phyloP scores from a whole-genome alignment of 1,139 yeast species.

The Diutina scorzettiae region DNA sequence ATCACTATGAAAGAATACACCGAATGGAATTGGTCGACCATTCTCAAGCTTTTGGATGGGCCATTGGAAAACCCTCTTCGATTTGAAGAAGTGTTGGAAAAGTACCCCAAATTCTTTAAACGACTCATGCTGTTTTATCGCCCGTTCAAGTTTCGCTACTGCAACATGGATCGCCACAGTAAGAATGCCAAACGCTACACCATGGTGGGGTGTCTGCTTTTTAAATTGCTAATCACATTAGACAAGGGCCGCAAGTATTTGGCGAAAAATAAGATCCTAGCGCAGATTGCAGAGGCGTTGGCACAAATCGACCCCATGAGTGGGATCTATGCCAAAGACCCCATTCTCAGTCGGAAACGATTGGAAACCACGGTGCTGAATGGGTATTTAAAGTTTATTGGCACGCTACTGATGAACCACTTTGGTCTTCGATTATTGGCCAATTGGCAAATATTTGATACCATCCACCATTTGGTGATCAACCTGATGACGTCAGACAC shows the following conservation, averaged over 20 bases:
- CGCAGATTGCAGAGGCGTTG: constrained; percentile 79
- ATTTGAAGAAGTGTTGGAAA: constrained; percentile 66
- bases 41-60: constrained; percentile 62
- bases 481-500: not conserved
- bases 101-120: constrained; percentile 73
- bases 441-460: constrained; percentile 58
- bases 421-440: constrained; percentile 58
- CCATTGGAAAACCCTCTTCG: constrained; percentile 62
- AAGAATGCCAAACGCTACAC: constrained; percentile 45
- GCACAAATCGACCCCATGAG: constrained; percentile 78
- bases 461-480: constrained; percentile 1
- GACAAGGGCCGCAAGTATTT: constrained; percentile 63
- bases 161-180: constrained; percentile 25
- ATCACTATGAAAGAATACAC: constrained; percentile 66
- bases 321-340: constrained; percentile 63
- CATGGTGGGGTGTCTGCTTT: constrained; percentile 60
- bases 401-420: constrained; percentile 47
- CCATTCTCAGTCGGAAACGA: constrained; percentile 52
- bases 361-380: constrained; percentile 53
- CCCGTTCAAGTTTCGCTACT: constrained; percentile 81
- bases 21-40: constrained; percentile 80
- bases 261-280: constrained; percentile 61
- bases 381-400: constrained; percentile 74
- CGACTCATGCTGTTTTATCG: constrained; percentile 77
- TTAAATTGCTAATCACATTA: constrained; percentile 47